Conservation (phyloP, 495 filamentous ascomycete genomes). For the Barbatosphaeria neglecta region DNA sequence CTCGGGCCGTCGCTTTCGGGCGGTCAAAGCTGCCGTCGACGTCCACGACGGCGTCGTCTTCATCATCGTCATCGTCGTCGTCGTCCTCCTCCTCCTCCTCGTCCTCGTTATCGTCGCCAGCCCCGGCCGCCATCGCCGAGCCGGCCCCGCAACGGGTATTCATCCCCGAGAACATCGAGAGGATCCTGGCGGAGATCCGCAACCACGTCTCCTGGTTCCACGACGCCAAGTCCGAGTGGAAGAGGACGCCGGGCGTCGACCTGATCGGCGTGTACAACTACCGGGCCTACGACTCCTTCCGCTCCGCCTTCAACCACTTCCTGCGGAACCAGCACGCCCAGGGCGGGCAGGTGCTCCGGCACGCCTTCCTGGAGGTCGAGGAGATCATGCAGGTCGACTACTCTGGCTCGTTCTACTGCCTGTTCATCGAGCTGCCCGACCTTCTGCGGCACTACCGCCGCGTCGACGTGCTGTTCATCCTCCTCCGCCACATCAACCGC, state of each 20-base stretch:
- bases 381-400: not conserved
- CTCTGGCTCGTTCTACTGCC: not conserved
- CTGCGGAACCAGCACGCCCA: not conserved
- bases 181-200: not conserved
- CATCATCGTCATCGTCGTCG: no score
- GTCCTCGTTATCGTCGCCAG: no score
- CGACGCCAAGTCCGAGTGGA: not conserved
- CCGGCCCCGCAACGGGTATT: not conserved
- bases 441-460: not conserved
- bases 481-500: not conserved
- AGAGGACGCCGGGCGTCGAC: not conserved
- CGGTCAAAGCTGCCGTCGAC: no score
- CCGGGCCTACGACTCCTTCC: not conserved
- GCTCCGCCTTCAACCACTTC: not conserved
- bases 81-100: no score
- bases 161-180: not conserved
- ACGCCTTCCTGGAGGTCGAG: not conserved
- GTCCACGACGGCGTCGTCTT: no score
- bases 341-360: not conserved
- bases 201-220: not conserved
- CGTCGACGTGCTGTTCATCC: not conserved
- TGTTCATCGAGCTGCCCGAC: constrained; percentile 1
- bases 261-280: not conserved
- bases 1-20: not conserved
- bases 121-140: no score